Evolutionary conservation across 73 alveolate species (phyloP).

Genomic region (Paraurostyla sp.): DNA sequence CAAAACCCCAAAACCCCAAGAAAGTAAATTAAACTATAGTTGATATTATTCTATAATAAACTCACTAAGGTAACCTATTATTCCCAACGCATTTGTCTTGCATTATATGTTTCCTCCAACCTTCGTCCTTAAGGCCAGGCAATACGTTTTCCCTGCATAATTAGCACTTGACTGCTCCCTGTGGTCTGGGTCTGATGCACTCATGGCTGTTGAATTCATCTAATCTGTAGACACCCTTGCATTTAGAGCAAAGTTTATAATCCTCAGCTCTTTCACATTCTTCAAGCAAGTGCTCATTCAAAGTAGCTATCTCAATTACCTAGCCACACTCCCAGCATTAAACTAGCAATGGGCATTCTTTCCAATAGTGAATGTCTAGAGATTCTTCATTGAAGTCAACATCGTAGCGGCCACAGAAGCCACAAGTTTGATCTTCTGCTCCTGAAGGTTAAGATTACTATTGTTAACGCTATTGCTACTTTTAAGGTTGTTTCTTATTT

Average conservation of each 20-base stretch:
- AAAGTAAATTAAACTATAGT: not conserved
- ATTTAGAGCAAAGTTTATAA: slow-evolving; percentile 55
- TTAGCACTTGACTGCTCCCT: slow-evolving; percentile 93
- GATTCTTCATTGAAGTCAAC: slow-evolving; percentile 86
- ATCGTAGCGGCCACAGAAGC: slow-evolving; percentile 91
- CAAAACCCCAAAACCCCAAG: slow-evolving; percentile 37
- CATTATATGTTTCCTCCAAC: slow-evolving; percentile 89
- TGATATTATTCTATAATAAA: not conserved
- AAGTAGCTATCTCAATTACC: slow-evolving; percentile 89
- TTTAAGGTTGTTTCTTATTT: not conserved
- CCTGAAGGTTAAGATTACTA: not conserved
- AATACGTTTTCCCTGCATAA: slow-evolving; percentile 92
- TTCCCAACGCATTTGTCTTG: slow-evolving; percentile 84
- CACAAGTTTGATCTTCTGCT: slow-evolving; percentile 77
- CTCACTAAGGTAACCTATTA: slow-evolving; percentile 9
- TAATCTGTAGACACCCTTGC: slow-evolving; percentile 35
- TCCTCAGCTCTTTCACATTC: slow-evolving; percentile 48
- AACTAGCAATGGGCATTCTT: slow-evolving; percentile 95
- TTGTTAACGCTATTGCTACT: not conserved
- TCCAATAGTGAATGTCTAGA: slow-evolving; percentile 93
- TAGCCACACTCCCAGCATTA: slow-evolving; percentile 92
- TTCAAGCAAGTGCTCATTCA: slow-evolving; percentile 84
- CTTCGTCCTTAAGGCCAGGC: slow-evolving; percentile 78
- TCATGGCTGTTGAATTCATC: slow-evolving; percentile 61
- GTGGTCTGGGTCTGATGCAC: slow-evolving; percentile 79